phyloP scores from a whole-genome alignment of 306 rosid species.

The Sophora flavescens region DNA sequence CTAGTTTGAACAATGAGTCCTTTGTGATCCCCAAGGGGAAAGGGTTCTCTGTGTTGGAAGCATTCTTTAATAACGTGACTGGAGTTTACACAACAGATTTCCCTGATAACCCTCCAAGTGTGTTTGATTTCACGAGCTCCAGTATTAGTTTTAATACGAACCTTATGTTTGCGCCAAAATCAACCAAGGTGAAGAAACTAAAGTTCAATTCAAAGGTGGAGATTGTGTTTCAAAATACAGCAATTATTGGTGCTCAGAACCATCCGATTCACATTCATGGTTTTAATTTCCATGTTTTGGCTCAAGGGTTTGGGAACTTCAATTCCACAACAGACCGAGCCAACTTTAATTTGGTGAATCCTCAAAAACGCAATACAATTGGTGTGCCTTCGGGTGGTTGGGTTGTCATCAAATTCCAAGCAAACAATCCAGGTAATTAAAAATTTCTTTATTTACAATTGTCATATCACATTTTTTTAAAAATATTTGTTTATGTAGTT shows the following conservation, averaged over 20 bases:
- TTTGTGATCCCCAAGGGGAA: constrained; percentile 54
- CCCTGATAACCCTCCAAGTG: constrained; percentile 53
- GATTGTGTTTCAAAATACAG: constrained; percentile 67
- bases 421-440: constrained; percentile 49
- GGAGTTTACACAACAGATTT: constrained; percentile 64
- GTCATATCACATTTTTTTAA: too few species aligned
- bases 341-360: constrained; percentile 57
- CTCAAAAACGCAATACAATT: constrained; percentile 63
- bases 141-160: background rate
- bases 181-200: constrained; percentile 60
- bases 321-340: constrained; percentile 37
- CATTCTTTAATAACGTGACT: constrained; percentile 41
- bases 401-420: constrained; percentile 61
- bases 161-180: constrained; percentile 52
- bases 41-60: constrained; percentile 62
- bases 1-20: constrained; percentile 77
- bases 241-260: constrained; percentile 36
- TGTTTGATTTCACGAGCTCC: constrained; percentile 56
- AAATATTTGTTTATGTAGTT: background rate
- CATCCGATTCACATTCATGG: constrained; percentile 54
- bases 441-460: too few species aligned
- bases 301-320: constrained; percentile 59
- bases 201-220: constrained; percentile 68
- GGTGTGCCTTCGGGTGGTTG: constrained; percentile 68
- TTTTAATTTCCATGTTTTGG: constrained; percentile 47